These are phyloP conservation scores for Ophiostoma montium DNA, from an alignment of 2,329 filamentous ascomycete genomes.

Conservation along the genomic window DNA sequence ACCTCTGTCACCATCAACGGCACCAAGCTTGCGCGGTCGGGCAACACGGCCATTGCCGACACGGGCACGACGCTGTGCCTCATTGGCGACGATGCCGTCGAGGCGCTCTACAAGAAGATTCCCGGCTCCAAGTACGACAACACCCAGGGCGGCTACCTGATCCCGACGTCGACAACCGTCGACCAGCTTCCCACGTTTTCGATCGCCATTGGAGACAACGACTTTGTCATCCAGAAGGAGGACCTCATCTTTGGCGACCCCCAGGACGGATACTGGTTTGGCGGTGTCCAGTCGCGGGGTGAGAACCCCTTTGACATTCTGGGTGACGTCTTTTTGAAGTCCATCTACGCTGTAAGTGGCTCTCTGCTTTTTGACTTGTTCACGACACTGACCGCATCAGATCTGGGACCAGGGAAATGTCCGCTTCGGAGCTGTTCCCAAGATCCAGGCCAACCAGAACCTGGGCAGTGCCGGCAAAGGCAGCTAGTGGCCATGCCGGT, in stretches of 20 bases:
- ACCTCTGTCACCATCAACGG: conserved; percentile 43
- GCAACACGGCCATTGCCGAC: conserved; percentile 56
- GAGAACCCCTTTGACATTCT: conserved; percentile 46
- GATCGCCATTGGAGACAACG: conserved; percentile 47
- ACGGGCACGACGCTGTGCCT: conserved; percentile 58
- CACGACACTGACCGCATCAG: conserved; percentile 17
- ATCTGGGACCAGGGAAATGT: conserved; percentile 49
- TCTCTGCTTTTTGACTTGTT: too few species aligned
- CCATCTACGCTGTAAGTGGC: conserved; percentile 44
- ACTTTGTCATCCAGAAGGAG: conserved; percentile 47
- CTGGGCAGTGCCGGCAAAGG: conserved; percentile 12
- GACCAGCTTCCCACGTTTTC: conserved; percentile 45
- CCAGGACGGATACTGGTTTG: conserved; percentile 42
- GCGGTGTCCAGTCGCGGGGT: conserved; percentile 51
- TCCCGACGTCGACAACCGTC: conserved; percentile 37
- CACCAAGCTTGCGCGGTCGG: conserved; percentile 30
- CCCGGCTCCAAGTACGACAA: conserved; percentile 43
- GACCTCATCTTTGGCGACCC: conserved; percentile 45
- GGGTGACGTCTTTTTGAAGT: conserved; percentile 50
- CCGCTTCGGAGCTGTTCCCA: conserved; percentile 45
- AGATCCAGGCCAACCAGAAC: conserved; percentile 27
- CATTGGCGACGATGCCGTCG: conserved; percentile 44
- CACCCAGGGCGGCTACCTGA: conserved; percentile 47
- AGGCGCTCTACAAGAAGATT: conserved; percentile 50
- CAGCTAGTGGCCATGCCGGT: background rate